These are phyloP conservation scores for Colletotrichum eleusines DNA, from an alignment of 2,329 filamentous ascomycete species.

Conservation along the genomic window DNA sequence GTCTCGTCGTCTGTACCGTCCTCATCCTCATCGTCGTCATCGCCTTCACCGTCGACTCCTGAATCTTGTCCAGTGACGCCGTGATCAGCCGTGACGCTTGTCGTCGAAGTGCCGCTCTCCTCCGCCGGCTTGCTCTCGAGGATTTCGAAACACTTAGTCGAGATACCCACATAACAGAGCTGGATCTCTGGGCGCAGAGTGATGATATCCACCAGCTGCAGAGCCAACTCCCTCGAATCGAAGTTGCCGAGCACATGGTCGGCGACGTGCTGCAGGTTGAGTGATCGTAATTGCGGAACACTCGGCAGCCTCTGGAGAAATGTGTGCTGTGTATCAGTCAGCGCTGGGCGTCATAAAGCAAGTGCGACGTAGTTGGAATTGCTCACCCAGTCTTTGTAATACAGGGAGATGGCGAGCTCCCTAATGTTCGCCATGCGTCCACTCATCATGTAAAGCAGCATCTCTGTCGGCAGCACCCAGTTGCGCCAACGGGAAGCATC, in stretches of 20 bases:
- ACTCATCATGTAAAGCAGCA: slow-evolving; percentile 79
- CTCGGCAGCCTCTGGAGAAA: slow-evolving; percentile 81
- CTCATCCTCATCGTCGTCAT: slow-evolving; percentile 51
- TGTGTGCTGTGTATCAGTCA: slow-evolving; percentile 68
- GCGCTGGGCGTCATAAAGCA: neutral
- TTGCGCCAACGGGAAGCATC: slow-evolving; percentile 68
- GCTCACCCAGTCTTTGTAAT: slow-evolving; percentile 83
- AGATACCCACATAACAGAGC: slow-evolving; percentile 82
- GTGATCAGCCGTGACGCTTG: slow-evolving; percentile 40
- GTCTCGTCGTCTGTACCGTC: slow-evolving; percentile 52
- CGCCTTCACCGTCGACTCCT: slow-evolving; percentile 50
- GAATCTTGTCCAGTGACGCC: slow-evolving; percentile 41
- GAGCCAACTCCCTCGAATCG: slow-evolving; percentile 77
- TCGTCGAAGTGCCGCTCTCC: slow-evolving; percentile 46
- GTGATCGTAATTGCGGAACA: slow-evolving; percentile 75
- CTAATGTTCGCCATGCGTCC: slow-evolving; percentile 78
- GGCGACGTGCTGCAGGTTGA: slow-evolving; percentile 77
- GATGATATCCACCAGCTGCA: slow-evolving; percentile 83
- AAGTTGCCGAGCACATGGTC: slow-evolving; percentile 67
- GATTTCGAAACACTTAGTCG: slow-evolving; percentile 85
- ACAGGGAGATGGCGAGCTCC: slow-evolving; percentile 78
- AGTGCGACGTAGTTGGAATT: neutral
- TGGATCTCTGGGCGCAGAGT: slow-evolving; percentile 80
- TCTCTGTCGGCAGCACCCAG: slow-evolving; percentile 79
- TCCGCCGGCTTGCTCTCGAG: slow-evolving; percentile 71